phyloP scores from a whole-genome alignment of 805 yeast species.

The Myxozyma sirexii region DNA sequence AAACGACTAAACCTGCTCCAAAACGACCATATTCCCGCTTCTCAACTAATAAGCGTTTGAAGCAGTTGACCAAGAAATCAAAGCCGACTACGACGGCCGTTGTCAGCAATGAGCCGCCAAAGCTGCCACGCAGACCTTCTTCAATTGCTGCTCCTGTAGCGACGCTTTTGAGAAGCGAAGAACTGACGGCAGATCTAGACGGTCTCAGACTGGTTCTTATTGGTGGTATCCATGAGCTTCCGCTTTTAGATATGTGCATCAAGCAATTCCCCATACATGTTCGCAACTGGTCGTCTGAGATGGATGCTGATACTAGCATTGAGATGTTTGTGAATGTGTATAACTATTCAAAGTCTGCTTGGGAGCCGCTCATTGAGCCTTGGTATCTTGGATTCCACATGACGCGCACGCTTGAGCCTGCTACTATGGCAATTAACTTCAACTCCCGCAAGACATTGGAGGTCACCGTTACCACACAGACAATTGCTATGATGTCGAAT shows the following conservation, averaged over 20 bases:
- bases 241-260: slow-evolving; percentile 75
- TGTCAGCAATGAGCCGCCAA: not conserved
- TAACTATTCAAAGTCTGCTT: slow-evolving; percentile 84
- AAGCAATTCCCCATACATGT: slow-evolving; percentile 70
- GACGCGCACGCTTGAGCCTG: slow-evolving; percentile 47
- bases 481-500: slow-evolving; percentile 75
- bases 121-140: not conserved
- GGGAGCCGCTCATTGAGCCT: slow-evolving; percentile 94
- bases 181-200: slow-evolving; percentile 62
- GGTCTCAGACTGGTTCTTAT: slow-evolving; percentile 81
- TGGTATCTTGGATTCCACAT: slow-evolving; percentile 68
- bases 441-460: slow-evolving; percentile 79
- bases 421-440: slow-evolving; percentile 61
- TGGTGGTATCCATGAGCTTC: slow-evolving; percentile 90
- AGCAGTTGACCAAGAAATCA: slow-evolving; percentile 13
- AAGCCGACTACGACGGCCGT: not conserved
- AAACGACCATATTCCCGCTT: slow-evolving; percentile 31
- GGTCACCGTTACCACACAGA: slow-evolving; percentile 75
- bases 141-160: not conserved
- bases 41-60: slow-evolving; percentile 30
- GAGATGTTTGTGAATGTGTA: slow-evolving; percentile 73
- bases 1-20: slow-evolving; percentile 24
- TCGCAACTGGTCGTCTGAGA: slow-evolving; percentile 82
- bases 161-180: slow-evolving; percentile 67
- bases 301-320: slow-evolving; percentile 67